These are phyloP conservation scores for Kokia cookei DNA, from an alignment of 441 rosid species.

Conservation along the genomic window DNA sequence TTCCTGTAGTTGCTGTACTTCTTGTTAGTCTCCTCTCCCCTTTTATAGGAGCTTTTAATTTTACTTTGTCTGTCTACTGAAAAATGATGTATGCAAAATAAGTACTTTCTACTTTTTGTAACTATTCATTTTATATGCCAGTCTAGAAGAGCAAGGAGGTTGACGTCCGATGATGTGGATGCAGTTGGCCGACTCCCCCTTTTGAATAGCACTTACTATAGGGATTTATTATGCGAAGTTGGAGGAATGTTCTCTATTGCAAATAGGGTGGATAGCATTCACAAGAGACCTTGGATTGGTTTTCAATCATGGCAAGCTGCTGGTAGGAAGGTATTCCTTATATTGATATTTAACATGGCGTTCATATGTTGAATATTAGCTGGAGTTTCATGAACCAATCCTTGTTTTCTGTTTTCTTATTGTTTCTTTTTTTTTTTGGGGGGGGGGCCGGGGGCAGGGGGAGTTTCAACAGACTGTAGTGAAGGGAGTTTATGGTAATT, in stretches of 20 bases:
- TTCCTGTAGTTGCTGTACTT: neutral
- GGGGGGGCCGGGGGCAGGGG: neutral
- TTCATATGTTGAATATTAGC: constrained; percentile 4
- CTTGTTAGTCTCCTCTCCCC: neutral
- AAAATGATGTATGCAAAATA: neutral
- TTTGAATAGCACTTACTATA: constrained; percentile 61
- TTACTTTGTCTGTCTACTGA: neutral
- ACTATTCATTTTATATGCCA: constrained; percentile 22
- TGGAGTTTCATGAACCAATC: neutral
- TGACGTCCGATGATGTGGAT: constrained; percentile 96
- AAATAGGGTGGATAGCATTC: constrained; percentile 75
- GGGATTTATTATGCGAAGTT: constrained; percentile 75
- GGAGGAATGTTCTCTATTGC: constrained; percentile 99
- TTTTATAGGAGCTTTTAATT: neutral
- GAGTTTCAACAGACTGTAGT: neutral
- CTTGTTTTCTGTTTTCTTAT: neutral
- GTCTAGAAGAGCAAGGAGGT: constrained; percentile 74
- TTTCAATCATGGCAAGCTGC: constrained; percentile 18
- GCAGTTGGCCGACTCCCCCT: constrained; percentile 78
- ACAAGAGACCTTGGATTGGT: constrained; percentile 96
- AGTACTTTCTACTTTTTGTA: constrained; percentile 6
- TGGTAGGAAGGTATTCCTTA: constrained; percentile 58
- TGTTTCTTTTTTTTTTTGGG: neutral
- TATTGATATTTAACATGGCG: neutral
- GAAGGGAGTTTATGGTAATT: neutral